These are phyloP conservation scores for Oidium heveae DNA, from an alignment of 2,329 filamentous ascomycete genomes.

Conservation along the genomic window DNA sequence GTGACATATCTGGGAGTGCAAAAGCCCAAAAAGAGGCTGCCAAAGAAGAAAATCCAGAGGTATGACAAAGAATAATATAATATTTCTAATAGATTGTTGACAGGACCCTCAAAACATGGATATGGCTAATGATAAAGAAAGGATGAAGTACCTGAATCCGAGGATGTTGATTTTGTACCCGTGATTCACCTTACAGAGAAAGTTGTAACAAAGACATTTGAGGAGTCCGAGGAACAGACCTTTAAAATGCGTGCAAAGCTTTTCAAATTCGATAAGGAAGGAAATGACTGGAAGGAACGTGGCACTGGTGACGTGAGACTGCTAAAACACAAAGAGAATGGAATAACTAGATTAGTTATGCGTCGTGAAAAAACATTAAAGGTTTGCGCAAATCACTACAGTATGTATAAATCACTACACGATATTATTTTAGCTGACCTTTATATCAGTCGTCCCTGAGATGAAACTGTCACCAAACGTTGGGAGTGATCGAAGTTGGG, in stretches of 20 bases:
- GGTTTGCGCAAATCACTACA: conserved; percentile 99
- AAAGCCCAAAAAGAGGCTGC: conserved; percentile 33
- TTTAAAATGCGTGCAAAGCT: conserved; percentile 99
- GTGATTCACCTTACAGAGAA: conserved; percentile 91
- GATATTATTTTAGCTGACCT: not conserved
- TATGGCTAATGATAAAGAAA: conserved; percentile 8
- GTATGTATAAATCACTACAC: conserved; percentile 28
- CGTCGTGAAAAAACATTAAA: conserved; percentile 98
- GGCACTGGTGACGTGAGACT: conserved; percentile 89
- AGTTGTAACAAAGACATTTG: conserved; percentile 92
- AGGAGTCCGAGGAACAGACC: conserved; percentile 86
- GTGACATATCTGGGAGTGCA: conserved; percentile 71
- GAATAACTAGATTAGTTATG: conserved; percentile 95
- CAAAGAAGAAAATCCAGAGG: conserved; percentile 5
- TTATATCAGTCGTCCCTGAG: conserved; percentile 60
- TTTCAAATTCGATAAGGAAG: conserved; percentile 88
- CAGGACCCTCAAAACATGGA: too few species aligned
- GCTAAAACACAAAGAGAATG: conserved; percentile 96
- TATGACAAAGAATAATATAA: not conserved
- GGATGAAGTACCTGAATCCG: conserved; percentile 62
- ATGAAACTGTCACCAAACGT: conserved; percentile 99
- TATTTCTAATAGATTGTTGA: too few species aligned
- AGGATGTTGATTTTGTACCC: conserved; percentile 91
- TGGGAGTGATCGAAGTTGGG: conserved; percentile 94
- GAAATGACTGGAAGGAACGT: conserved; percentile 95